These are phyloP conservation scores for Mariannaea sp. DNA, from an alignment of 2,329 filamentous ascomycete species.

Conservation along the genomic window DNA sequence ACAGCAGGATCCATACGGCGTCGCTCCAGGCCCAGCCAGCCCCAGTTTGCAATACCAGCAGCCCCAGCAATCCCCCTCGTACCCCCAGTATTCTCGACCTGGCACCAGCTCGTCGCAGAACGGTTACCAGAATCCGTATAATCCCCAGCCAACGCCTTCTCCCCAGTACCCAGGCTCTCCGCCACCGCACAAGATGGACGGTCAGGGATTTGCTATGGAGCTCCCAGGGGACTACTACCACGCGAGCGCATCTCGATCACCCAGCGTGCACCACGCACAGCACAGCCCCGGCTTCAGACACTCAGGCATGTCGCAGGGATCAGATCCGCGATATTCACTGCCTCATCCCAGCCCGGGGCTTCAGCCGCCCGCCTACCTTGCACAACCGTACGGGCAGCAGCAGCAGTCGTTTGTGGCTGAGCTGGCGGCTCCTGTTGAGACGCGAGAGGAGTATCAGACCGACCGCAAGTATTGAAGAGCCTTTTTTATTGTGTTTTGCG, in stretches of 20 bases:
- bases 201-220: slow-evolving; percentile 44
- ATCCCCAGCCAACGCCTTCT: slow-evolving; percentile 31
- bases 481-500: too few species aligned
- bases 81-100: slow-evolving; percentile 21
- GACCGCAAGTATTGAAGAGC: slow-evolving; percentile 15
- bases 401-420: slow-evolving; percentile 51
- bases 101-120: slow-evolving; percentile 11
- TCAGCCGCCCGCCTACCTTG: slow-evolving; percentile 40
- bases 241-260: slow-evolving; percentile 41
- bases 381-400: slow-evolving; percentile 48
- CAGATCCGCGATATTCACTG: slow-evolving; percentile 51
- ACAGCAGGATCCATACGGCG: slow-evolving; percentile 3
- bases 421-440: slow-evolving; percentile 54
- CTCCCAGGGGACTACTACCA: slow-evolving; percentile 57
- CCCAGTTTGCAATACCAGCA: slow-evolving; percentile 28
- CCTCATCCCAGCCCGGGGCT: slow-evolving; percentile 34
- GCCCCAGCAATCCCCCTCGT: slow-evolving; percentile 35
- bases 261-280: slow-evolving; percentile 33
- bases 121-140: slow-evolving; percentile 25
- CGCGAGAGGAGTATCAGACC: slow-evolving; percentile 48
- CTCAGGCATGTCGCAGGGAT: slow-evolving; percentile 29
- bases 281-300: slow-evolving; percentile 32
- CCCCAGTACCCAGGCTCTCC: slow-evolving; percentile 33
- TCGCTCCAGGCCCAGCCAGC: slow-evolving; percentile 12
- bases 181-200: slow-evolving; percentile 31